Percentiles rank a stretch among this genome's conserved stretches.
phyloP scores from a whole-genome alignment of 352 stramenopile genomes.

The Aphanomyces astaci region DNA sequence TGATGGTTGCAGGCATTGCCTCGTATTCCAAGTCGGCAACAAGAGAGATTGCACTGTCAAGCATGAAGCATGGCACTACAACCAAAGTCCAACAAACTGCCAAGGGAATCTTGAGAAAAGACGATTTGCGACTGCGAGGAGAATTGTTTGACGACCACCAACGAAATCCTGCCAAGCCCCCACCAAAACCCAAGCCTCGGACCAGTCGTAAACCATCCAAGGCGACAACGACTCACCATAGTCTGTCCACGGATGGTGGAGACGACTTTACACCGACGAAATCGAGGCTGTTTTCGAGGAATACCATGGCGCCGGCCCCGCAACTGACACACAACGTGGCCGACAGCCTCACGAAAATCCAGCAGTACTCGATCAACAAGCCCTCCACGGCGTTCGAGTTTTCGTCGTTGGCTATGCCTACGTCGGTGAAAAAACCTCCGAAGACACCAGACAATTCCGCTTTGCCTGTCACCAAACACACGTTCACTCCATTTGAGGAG shows the following conservation, averaged over 20 bases:
- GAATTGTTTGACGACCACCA: constrained; percentile 5
- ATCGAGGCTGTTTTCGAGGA: constrained; percentile 16
- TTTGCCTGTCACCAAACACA: constrained; percentile 1
- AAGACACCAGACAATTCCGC: not conserved
- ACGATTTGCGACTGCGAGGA: not conserved
- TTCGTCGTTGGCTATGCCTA: not conserved
- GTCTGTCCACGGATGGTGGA: not conserved
- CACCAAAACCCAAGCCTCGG: not conserved
- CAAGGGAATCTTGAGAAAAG: not conserved
- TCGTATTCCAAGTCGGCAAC: constrained; percentile 11
- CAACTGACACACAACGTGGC: constrained; percentile 15
- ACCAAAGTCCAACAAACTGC: constrained; percentile 19
- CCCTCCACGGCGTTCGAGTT: not conserved
- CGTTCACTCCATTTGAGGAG: constrained; percentile 17
- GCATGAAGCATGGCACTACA: not conserved
- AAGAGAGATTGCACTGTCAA: constrained; percentile 16
- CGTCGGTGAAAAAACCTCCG: not conserved
- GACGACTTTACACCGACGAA: constrained; percentile 3
- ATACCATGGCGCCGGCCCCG: constrained; percentile 6
- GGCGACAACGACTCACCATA: not conserved
- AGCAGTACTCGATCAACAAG: constrained; percentile 5
- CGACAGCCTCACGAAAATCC: constrained; percentile 17
- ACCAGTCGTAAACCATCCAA: not conserved
- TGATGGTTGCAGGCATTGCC: constrained; percentile 1
- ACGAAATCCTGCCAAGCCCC: too few relatives aligned